Conservation (phyloP, 441 rosid species). For the Lepidium campestre region DNA sequence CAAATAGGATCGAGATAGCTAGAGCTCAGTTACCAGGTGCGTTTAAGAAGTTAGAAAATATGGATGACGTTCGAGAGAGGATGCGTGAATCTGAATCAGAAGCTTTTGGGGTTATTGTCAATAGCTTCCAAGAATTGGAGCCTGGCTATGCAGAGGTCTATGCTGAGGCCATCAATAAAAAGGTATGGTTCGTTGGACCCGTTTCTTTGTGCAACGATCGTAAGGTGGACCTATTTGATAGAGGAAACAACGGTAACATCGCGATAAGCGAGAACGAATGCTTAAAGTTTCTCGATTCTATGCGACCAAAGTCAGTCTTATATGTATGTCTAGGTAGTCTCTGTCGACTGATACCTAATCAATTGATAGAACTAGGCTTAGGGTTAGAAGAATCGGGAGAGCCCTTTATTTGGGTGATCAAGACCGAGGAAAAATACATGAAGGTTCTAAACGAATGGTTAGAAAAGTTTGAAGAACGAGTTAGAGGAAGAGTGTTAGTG, state of each 20-base stretch:
- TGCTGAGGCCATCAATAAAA: constrained; percentile 35
- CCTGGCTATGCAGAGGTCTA: constrained; percentile 36
- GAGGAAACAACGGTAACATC: constrained; percentile 45
- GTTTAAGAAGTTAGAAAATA: constrained; percentile 28
- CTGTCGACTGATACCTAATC: constrained; percentile 46
- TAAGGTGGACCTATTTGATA: constrained; percentile 31
- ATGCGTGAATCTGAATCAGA: constrained; percentile 41
- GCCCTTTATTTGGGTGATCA: constrained; percentile 52
- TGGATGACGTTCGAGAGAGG: constrained; percentile 41
- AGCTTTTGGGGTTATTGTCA: constrained; percentile 47
- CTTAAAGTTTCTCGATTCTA: constrained; percentile 40
- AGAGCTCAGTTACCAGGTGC: constrained; percentile 47
- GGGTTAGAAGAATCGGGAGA: constrained; percentile 41
- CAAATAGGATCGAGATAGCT: constrained; percentile 32
- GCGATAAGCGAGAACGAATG: constrained; percentile 29
- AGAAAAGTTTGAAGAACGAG: constrained; percentile 48
- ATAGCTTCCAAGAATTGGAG: constrained; percentile 47
- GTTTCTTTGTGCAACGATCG: constrained; percentile 41
- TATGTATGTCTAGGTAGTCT: constrained; percentile 53
- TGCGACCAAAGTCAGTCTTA: constrained; percentile 39
- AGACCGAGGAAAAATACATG: constrained; percentile 30
- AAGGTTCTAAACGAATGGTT: constrained; percentile 49
- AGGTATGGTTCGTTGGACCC: constrained; percentile 55
- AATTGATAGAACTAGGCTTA: constrained; percentile 45
- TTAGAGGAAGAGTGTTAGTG: constrained; percentile 49